Base-by-base conservation (phyloP, 2,329 filamentous ascomycete species). In the Claviceps sorghi region DNA sequence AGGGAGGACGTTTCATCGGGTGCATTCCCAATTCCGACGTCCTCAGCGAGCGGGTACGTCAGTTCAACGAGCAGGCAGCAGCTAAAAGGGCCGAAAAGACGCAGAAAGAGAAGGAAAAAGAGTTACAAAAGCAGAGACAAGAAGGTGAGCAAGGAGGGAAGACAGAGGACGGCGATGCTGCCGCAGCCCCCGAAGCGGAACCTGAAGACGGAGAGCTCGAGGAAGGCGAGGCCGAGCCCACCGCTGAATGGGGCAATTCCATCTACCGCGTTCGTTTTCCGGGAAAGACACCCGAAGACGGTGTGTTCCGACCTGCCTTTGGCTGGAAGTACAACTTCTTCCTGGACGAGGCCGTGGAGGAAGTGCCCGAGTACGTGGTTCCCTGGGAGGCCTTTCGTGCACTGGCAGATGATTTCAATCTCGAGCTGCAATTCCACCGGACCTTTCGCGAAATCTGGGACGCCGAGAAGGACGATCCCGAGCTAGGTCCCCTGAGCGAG, bases 281-380 rank as follows among this genome's bases (percentile, higher is more conserved):
- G 0, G 84, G 84, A 22, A 77, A 84, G 62, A 89, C 88, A 0
- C 88, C 90, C 4, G 76, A 81, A 21, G 88, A 96, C 64, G 93
- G 93, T 51, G 77, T 93, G 34, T 98, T 98, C 71, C 83, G 93
- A 5, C 93, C 93, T 5, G 88, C 93, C 0, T 97, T 89, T 64
- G 93, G 91, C 49, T 97, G 93, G 90, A 95, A 93, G 68, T 98
- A 98, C 71, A 95, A 82, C 64, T 98, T 95, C 73, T 95, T 89
- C 67, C 81, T 98, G 53, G 84, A 93, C 61, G 93, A 98, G 69
- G 93, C 93, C 0, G 93, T 98, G 21, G 91, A 97, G 66, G 87
- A 90, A 64, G 88, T 95, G 8, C 91, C 93, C 2, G 93, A 98
- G 71, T 98, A 95, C 65, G 91, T 98, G 1, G 93, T 98, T 1